Percentiles rank a stretch among this genome's conserved stretches.
These are phyloP conservation scores for Cladophialophora carrionii DNA, from an alignment of 2,329 filamentous ascomycete species.

Conservation along the genomic window DNA sequence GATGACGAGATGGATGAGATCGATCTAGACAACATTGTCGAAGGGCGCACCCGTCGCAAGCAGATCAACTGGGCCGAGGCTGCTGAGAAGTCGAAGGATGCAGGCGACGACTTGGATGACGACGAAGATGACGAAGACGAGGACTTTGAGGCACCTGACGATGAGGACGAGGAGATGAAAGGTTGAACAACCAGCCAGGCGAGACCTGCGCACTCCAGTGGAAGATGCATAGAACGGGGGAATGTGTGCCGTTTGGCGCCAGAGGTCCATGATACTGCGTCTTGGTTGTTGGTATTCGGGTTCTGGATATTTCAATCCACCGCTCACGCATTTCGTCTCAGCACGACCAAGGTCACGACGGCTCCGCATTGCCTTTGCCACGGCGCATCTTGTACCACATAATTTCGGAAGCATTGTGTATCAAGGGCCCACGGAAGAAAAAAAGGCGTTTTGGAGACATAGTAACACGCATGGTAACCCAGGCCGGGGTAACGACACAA, in stretches of 20 bases:
- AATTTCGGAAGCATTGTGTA: neutral
- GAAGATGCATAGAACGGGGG: neutral
- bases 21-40: conserved; percentile 85
- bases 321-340: neutral
- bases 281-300: neutral
- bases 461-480: neutral
- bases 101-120: conserved; percentile 66
- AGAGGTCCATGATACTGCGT: neutral
- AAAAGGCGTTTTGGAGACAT: neutral
- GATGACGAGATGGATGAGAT: conserved; percentile 90
- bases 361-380: neutral
- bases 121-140: conserved; percentile 63
- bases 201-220: neutral
- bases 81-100: conserved; percentile 78
- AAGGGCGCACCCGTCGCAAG: conserved; percentile 85
- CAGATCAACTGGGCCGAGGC: conserved; percentile 93
- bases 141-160: conserved; percentile 37
- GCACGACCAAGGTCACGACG: neutral
- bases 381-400: neutral
- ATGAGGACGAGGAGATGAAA: conserved; percentile 37
- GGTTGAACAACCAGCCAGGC: conserved; percentile 28
- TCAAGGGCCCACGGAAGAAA: neutral
- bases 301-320: neutral
- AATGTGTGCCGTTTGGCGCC: neutral
- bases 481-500: neutral